Evolutionary conservation across 2,329 filamentous ascomycete species (phyloP), one percentile per base, ranked within the genome.

Genomic region (Sclerotinia nivalis): DNA sequence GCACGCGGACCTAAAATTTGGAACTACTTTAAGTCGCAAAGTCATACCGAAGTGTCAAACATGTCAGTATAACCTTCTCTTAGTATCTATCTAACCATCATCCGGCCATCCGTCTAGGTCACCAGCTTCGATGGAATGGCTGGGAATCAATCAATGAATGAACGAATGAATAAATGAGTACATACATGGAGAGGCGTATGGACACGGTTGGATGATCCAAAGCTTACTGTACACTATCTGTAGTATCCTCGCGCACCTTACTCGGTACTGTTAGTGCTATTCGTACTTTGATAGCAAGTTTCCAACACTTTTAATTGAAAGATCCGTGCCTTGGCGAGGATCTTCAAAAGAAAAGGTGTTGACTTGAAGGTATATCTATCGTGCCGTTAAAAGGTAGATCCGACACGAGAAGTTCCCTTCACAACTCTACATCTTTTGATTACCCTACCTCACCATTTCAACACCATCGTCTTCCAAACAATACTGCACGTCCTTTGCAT

Each of bases 301-400:
- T 67, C 37, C 28, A 37, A 49, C 54, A 25, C 31, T 40, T 28
- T 31, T 47, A 59, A 40, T 56, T 31, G 20, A 59, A 68, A 49
- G 66, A 15, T 60, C 66, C 55, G 54, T 52, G 54, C 34, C 56
- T 61, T 52, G 25, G 55, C 45, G 66, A 50, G 31, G 43, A 68
- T 68, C 66, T 68, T 61, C 66, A 34, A 47, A 22, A 25, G 34
- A 47, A 47, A 54, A 43, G 4, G 58, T 49, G 52, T 69, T 56
- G 67, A 69, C 40, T 69, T 50, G 58, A 54, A 43, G 43, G 54
- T 67, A n/a, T 60, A 68, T 66, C 64, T 50, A 68, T 56, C 64
- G 25, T 54, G 28, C 25, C 20, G 4, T 43, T 13, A 43, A 67
- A 37, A 47, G 66, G 54, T 68, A 45, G 66, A 68, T 43, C 66